Percentiles rank a stretch among this genome's conserved stretches.
Conservation (phyloP, 2,329 filamentous ascomycete genomes). For the Penicillium sp. region DNA sequence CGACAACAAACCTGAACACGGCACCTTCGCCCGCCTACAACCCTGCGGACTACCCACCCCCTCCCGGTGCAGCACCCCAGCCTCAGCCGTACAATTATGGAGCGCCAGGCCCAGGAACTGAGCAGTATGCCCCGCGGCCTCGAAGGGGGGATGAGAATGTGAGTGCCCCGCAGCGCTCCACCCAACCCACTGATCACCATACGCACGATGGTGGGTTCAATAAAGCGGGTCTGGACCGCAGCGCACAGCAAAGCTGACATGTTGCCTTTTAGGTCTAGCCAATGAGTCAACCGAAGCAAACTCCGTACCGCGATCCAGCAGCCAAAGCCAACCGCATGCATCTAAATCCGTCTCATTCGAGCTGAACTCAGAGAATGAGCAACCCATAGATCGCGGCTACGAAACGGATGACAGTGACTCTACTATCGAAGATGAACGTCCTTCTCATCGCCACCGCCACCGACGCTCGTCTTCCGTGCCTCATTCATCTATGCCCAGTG, state of each 20-base stretch:
- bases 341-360: constrained; percentile 39
- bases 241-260: constrained; percentile 5
- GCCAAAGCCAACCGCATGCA: constrained; percentile 11
- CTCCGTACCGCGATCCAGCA: constrained; percentile 22
- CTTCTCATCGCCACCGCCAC: constrained; percentile 23
- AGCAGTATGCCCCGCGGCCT: constrained; percentile 41
- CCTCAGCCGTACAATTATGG: constrained; percentile 42
- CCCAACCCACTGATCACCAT: constrained; percentile 38
- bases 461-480: constrained; percentile 27
- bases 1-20: constrained; percentile 25
- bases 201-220: constrained; percentile 45
- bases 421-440: constrained; percentile 25
- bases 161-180: constrained; percentile 43
- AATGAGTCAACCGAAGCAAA: constrained; percentile 16
- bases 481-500: constrained; percentile 13
- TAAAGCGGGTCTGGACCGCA: constrained; percentile 7
- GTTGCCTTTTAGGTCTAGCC: constrained; percentile 11
- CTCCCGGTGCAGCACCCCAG: constrained; percentile 39
- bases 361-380: constrained; percentile 16
- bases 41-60: constrained; percentile 44
- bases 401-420: constrained; percentile 46
- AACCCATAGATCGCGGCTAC: constrained; percentile 34
- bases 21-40: constrained; percentile 30
- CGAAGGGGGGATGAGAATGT: constrained; percentile 51
- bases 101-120: constrained; percentile 32